Evolutionary conservation across 2,329 filamentous ascomycete genomes (phyloP).

Genomic region (Fusarium drepaniforme): DNA sequence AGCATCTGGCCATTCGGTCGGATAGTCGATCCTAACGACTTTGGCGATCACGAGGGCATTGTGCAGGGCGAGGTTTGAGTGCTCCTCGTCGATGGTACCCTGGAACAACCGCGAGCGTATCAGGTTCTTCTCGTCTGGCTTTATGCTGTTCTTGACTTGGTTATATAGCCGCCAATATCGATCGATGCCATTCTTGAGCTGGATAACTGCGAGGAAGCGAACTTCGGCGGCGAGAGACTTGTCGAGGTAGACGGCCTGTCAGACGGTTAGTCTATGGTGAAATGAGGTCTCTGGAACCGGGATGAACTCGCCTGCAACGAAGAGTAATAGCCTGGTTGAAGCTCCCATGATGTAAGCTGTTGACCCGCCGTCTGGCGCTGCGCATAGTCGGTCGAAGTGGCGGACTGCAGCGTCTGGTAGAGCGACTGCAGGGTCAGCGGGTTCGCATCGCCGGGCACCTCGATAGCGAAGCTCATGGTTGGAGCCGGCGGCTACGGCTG

Average conservation of each 20-base stretch:
- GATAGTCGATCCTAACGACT: slow-evolving; percentile 90
- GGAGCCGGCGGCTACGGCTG: slow-evolving; percentile 32
- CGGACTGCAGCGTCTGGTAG: slow-evolving; percentile 72
- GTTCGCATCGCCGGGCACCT: slow-evolving; percentile 85
- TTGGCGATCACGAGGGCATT: slow-evolving; percentile 91
- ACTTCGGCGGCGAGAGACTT: slow-evolving; percentile 80
- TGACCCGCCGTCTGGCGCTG: slow-evolving; percentile 76
- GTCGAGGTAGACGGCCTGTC: slow-evolving; percentile 84
- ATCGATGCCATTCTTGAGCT: slow-evolving; percentile 97
- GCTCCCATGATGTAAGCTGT: slow-evolving; percentile 80
- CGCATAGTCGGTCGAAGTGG: slow-evolving; percentile 71
- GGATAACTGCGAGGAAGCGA: slow-evolving; percentile 90
- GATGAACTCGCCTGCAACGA: slow-evolving; percentile 70
- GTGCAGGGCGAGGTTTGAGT: slow-evolving; percentile 82
- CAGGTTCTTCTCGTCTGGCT: slow-evolving; percentile 78
- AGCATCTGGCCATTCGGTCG: slow-evolving; percentile 82
- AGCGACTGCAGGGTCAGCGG: slow-evolving; percentile 75
- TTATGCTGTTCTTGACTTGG: slow-evolving; percentile 71
- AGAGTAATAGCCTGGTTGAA: slow-evolving; percentile 73
- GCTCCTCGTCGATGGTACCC: slow-evolving; percentile 81
- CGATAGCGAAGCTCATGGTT: slow-evolving; percentile 78
- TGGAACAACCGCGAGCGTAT: slow-evolving; percentile 83
- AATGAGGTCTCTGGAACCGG: neutral
- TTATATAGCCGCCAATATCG: slow-evolving; percentile 86
- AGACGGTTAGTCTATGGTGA: slow-evolving; percentile 22